These are phyloP conservation scores for Lentinula boryana DNA, from an alignment of 768 basidiomycete species.

Conservation along the genomic window DNA sequence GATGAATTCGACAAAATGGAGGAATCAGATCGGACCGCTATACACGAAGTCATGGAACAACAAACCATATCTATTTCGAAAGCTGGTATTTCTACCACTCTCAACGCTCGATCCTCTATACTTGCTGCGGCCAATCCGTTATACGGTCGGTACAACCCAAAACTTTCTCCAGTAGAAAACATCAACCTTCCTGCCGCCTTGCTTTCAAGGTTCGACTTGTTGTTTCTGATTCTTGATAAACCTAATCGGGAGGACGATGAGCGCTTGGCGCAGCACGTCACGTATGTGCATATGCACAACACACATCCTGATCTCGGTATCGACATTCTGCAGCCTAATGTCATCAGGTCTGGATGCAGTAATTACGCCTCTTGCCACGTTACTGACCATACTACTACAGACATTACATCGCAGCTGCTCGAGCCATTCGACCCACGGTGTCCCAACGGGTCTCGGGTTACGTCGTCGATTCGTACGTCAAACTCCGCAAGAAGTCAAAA, in stretches of 20 bases:
- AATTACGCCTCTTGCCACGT: not conserved
- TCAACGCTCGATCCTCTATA: slow-evolving; percentile 96
- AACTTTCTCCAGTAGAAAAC: slow-evolving; percentile 96
- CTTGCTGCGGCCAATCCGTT: slow-evolving; percentile 97
- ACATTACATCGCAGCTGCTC: slow-evolving; percentile 92
- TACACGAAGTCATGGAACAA: slow-evolving; percentile 99
- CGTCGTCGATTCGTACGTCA: slow-evolving; percentile 93
- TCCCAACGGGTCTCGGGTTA: slow-evolving; percentile 86
- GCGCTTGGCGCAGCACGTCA: slow-evolving; percentile 93
- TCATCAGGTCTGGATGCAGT: slow-evolving; percentile 67
- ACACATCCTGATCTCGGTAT: slow-evolving; percentile 79
- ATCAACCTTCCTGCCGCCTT: slow-evolving; percentile 98
- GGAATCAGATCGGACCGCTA: slow-evolving; percentile 93
- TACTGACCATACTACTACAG: slow-evolving; percentile 29
- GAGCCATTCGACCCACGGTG: slow-evolving; percentile 85
- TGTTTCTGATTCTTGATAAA: slow-evolving; percentile 97
- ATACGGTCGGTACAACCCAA: slow-evolving; percentile 97
- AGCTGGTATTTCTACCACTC: slow-evolving; percentile 96
- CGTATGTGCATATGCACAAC: slow-evolving; percentile 96
- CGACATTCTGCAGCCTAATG: slow-evolving; percentile 77
- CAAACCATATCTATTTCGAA: slow-evolving; percentile 99
- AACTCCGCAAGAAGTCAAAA: slow-evolving; percentile 87
- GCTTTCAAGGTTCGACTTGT: slow-evolving; percentile 90
- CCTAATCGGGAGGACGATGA: slow-evolving; percentile 94
- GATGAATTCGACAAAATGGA: slow-evolving; percentile 99